Percentiles rank a stretch among this genome's conserved stretches.
phyloP scores from a whole-genome alignment of 2,329 filamentous ascomycete species.

The Colletotrichum sp. region DNA sequence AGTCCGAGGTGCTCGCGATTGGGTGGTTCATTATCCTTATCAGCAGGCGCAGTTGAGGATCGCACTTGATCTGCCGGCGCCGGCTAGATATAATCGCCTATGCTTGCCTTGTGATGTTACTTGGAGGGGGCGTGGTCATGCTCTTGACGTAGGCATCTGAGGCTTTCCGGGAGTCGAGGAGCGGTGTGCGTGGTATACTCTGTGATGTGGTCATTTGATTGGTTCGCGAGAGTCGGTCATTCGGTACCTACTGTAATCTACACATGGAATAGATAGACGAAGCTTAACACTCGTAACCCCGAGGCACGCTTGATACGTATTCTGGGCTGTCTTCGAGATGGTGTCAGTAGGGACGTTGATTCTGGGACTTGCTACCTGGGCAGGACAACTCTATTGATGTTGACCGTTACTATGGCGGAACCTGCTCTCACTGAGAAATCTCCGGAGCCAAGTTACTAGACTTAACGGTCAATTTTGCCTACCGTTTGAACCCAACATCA shows the following conservation, averaged over 20 bases:
- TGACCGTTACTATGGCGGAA: neutral
- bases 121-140: neutral
- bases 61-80: neutral
- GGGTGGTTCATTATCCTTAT: neutral
- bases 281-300: neutral
- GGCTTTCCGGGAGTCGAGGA: neutral
- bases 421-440: neutral
- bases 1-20: neutral
- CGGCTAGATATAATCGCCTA: neutral
- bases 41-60: neutral
- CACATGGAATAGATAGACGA: accelerated
- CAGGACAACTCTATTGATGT: neutral
- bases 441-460: neutral
- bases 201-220: neutral
- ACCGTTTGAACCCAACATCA: neutral
- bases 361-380: neutral
- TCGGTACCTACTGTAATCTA: neutral
- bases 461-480: neutral
- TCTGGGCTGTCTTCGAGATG: neutral
- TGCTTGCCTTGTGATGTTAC: neutral
- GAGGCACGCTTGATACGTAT: neutral
- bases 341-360: neutral
- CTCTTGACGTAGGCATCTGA: neutral
- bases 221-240: neutral
- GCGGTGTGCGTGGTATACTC: neutral